These are phyloP conservation scores for Cutaneotrichosporon spelunceum DNA, from an alignment of 1,284 basidiomycete genomes.

Conservation along the genomic window DNA sequence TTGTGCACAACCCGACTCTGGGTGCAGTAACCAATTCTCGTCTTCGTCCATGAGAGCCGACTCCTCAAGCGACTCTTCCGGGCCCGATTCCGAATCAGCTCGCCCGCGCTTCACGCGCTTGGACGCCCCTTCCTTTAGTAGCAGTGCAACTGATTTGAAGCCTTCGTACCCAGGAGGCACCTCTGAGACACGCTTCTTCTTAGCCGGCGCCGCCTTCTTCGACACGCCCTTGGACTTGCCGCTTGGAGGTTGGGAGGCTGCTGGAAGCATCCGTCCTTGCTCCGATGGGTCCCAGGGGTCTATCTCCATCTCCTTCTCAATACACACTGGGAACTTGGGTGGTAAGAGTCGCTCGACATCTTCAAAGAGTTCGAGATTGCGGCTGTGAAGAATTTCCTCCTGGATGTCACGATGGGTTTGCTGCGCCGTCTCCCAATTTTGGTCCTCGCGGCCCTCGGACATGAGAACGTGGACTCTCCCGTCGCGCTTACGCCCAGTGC, in stretches of 20 bases:
- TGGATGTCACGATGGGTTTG: constrained; percentile 86
- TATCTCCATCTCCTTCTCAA: constrained; percentile 70
- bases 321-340: constrained; percentile 67
- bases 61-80: constrained; percentile 2
- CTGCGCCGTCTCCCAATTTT: constrained; percentile 87
- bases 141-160: constrained; percentile 46
- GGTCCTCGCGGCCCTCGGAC: constrained; percentile 84
- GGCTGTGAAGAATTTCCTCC: constrained; percentile 77
- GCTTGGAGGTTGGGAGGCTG: constrained; percentile 14
- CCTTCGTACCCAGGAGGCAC: constrained; percentile 45
- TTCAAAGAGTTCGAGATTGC: constrained; percentile 82
- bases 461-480: constrained; percentile 91
- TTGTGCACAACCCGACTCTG: constrained; percentile 3
- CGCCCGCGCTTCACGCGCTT: constrained; percentile 23
- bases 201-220: constrained; percentile 22
- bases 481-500: constrained; percentile 89
- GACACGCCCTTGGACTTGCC: neutral
- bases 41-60: constrained; percentile 17
- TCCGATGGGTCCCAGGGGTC: constrained; percentile 49
- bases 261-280: constrained; percentile 30
- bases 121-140: constrained; percentile 33
- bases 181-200: constrained; percentile 35
- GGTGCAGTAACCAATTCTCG: constrained; percentile 19
- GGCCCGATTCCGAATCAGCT: constrained; percentile 1
- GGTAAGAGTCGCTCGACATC: constrained; percentile 88